Percentiles rank a stretch among this genome's conserved stretches.
Evolutionary conservation across 495 filamentous ascomycete species (phyloP).

Genomic region (Aspergillus coremiiformis): DNA sequence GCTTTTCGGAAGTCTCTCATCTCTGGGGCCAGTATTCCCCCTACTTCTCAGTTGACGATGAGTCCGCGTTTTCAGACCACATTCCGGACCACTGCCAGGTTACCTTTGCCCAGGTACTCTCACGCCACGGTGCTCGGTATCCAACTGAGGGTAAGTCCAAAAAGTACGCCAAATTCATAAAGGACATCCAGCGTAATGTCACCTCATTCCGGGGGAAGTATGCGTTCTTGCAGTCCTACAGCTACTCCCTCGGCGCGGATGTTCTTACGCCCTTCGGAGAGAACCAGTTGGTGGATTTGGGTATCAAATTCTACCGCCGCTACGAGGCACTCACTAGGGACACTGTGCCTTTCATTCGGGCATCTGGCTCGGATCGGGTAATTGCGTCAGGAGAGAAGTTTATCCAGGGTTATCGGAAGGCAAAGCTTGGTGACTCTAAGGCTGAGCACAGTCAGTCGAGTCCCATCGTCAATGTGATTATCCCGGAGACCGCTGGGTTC

Average conservation of each 20-base stretch:
- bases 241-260: constrained; percentile 66
- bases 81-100: constrained; percentile 58
- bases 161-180: constrained; percentile 49
- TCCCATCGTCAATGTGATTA: constrained; percentile 53
- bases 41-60: constrained; percentile 55
- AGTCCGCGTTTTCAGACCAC: constrained; percentile 49
- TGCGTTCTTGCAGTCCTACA: constrained; percentile 59
- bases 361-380: constrained; percentile 64
- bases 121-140: constrained; percentile 76
- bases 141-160: constrained; percentile 59
- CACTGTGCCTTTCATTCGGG: constrained; percentile 60
- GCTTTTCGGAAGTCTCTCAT: constrained; percentile 51
- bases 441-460: constrained; percentile 28
- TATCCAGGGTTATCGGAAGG: constrained; percentile 59
- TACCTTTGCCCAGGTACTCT: constrained; percentile 72
- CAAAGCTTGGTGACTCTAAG: constrained; percentile 39
- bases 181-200: constrained; percentile 52
- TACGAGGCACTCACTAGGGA: constrained; percentile 52
- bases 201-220: constrained; percentile 49
- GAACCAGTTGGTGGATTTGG: constrained; percentile 67
- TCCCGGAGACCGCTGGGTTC: constrained; percentile 51
- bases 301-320: constrained; percentile 61
- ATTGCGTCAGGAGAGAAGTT: constrained; percentile 66
- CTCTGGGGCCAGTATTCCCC: constrained; percentile 85
- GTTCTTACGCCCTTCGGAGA: constrained; percentile 67